Percentiles rank a stretch among this genome's conserved stretches.
phyloP scores from a whole-genome alignment of 495 filamentous ascomycete species.

The Daldinia vernicosa region DNA sequence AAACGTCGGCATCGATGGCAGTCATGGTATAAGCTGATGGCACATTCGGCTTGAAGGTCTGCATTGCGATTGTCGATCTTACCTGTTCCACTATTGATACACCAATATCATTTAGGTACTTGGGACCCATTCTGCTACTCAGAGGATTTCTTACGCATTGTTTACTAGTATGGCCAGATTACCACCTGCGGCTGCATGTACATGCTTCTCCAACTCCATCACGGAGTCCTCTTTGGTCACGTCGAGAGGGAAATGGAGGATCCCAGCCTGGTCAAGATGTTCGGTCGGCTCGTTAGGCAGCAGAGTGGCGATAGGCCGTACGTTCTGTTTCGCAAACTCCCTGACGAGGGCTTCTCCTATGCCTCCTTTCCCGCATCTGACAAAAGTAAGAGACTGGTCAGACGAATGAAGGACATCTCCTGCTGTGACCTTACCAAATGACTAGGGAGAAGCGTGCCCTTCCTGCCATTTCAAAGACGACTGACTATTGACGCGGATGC shows the following conservation, averaged over 20 bases:
- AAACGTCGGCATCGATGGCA: neutral
- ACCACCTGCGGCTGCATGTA: neutral
- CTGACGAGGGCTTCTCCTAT: neutral
- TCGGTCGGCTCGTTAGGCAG: constrained; percentile 50
- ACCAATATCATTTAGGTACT: neutral
- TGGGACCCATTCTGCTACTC: neutral
- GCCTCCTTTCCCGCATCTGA: neutral
- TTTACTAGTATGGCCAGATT: neutral
- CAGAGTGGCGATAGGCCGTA: neutral
- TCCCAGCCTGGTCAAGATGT: constrained; percentile 44
- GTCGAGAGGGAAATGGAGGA: too few relatives aligned
- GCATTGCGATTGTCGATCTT: neutral
- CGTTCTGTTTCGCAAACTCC: neutral
- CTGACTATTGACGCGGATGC: neutral
- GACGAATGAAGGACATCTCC: neutral
- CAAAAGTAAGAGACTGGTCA: neutral
- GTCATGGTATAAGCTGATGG: neutral
- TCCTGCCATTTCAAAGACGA: neutral
- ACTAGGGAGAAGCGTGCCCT: neutral
- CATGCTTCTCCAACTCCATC: neutral
- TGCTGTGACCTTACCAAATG: neutral
- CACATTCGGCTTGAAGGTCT: neutral
- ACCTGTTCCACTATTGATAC: neutral
- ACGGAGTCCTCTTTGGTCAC: constrained; percentile 22
- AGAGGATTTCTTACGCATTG: neutral